Evolutionary conservation across 1,284 basidiomycete genomes (phyloP).

Genomic region (Athelia psychrophila): DNA sequence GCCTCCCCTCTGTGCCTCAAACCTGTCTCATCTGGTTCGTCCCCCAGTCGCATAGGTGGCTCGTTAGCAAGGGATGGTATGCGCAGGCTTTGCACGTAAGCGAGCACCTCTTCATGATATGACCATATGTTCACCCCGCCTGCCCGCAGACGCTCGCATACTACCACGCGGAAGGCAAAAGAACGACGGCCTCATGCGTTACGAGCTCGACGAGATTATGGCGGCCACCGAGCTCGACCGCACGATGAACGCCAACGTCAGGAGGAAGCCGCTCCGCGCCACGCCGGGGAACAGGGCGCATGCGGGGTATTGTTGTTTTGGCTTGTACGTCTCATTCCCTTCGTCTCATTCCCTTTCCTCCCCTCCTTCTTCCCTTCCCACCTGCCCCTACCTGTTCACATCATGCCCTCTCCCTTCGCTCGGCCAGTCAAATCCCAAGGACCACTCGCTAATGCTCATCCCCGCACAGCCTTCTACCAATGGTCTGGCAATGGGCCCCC

Average conservation of each 20-base stretch:
- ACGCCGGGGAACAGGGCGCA: constrained; percentile 64
- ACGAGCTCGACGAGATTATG: constrained; percentile 77
- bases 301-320: constrained; percentile 65
- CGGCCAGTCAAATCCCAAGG: too few species aligned
- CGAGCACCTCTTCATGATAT: too few species aligned
- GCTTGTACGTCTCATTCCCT: too few species aligned
- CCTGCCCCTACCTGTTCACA: too few species aligned
- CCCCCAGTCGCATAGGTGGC: constrained; percentile 73
- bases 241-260: constrained; percentile 44
- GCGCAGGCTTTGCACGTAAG: constrained; percentile 61
- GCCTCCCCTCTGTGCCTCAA: constrained; percentile 59
- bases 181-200: constrained; percentile 67
- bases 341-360: too few species aligned
- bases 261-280: constrained; percentile 57
- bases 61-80: constrained; percentile 64
- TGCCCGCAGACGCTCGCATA: constrained; percentile 61
- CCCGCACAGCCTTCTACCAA: constrained; percentile 69
- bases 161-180: constrained; percentile 75
- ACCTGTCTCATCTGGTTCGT: constrained; percentile 55
- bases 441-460: too few species aligned
- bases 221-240: constrained; percentile 66
- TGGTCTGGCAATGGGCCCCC: constrained; percentile 78
- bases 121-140: too few species aligned
- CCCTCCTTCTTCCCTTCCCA: too few species aligned
- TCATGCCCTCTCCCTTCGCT: too few species aligned